Evolutionary conservation across 306 rosid genomes (phyloP).

Genomic region (Elaeagnus macrophylla): DNA sequence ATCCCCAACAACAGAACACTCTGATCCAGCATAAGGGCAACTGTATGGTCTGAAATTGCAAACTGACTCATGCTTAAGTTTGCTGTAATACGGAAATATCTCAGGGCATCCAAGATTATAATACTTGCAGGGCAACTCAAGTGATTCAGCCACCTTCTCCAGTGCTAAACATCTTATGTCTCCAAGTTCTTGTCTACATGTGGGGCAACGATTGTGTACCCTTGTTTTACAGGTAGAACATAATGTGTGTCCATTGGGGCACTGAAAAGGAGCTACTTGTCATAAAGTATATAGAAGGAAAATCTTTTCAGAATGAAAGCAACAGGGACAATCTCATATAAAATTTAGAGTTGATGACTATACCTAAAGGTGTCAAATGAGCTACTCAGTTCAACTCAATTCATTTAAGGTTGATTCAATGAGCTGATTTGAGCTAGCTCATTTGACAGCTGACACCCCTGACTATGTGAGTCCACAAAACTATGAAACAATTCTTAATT

Average conservation of each 20-base stretch:
- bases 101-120: constrained; percentile 90
- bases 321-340: no score
- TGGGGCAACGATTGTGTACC: constrained; percentile 95
- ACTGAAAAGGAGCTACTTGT: constrained; percentile 41
- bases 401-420: no score
- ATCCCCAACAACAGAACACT: constrained; percentile 84
- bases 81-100: constrained; percentile 93
- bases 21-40: constrained; percentile 99
- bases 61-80: constrained; percentile 85
- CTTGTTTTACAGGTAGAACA: constrained; percentile 96
- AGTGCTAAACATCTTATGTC: constrained; percentile 94
- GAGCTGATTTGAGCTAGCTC: no score
- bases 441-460: no score
- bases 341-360: no score
- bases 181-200: constrained; percentile 99
- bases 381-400: no score
- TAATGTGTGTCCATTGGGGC: constrained; percentile 95
- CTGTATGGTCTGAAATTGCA: constrained; percentile 93
- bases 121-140: constrained; percentile 91
- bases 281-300: no score
- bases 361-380: no score
- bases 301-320: no score
- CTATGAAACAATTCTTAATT: no score
- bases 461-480: no score
- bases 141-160: constrained; percentile 98